Percentiles rank a stretch among this genome's conserved stretches.
These are phyloP conservation scores for Lepidium aucheri DNA, from an alignment of 345 rosid genomes.

Conservation along the genomic window DNA sequence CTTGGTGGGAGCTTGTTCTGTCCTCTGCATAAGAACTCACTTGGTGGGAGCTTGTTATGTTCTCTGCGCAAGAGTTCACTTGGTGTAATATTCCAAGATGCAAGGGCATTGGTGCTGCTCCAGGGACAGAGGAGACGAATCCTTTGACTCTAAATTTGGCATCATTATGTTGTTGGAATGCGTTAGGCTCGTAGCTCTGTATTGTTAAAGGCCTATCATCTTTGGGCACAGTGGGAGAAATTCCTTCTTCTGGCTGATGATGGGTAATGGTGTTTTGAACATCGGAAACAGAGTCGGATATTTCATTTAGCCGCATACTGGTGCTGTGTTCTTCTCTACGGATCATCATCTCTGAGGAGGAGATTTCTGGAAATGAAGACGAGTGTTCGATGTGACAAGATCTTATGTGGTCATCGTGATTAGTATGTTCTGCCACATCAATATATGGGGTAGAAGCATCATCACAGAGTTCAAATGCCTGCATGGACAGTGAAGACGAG, in stretches of 20 bases:
- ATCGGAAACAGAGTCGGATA: slow-evolving; percentile 27
- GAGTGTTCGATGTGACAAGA: slow-evolving; percentile 28
- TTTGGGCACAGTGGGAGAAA: slow-evolving; percentile 14
- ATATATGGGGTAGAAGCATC: slow-evolving; percentile 63
- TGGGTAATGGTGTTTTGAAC: slow-evolving; percentile 23
- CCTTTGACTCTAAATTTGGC: slow-evolving; percentile 72
- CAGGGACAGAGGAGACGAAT: slow-evolving; percentile 38
- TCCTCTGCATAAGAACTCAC: too few species aligned
- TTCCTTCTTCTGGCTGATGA: slow-evolving; percentile 39
- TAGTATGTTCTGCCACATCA: slow-evolving; percentile 41
- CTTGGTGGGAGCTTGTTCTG: too few species aligned
- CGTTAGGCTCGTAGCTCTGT: slow-evolving; percentile 27
- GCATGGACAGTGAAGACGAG: slow-evolving; percentile 70
- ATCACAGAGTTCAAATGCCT: slow-evolving; percentile 71
- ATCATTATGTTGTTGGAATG: slow-evolving; percentile 37
- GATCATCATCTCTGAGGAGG: slow-evolving; percentile 36
- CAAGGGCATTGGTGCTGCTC: slow-evolving; percentile 7
- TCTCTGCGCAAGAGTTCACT: slow-evolving; percentile 30
- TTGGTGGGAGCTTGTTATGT: slow-evolving; percentile 24
- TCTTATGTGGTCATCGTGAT: slow-evolving; percentile 30
- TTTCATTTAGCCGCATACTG: slow-evolving; percentile 27
- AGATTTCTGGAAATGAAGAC: slow-evolving; percentile 28
- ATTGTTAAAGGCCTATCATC: slow-evolving; percentile 23
- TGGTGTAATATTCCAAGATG: slow-evolving; percentile 29
- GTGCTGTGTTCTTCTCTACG: slow-evolving; percentile 24